Percentiles rank a stretch among this genome's conserved stretches.
These are phyloP conservation scores for Dactylellina parvicollis DNA, from an alignment of 2,329 filamentous ascomycete species.

Conservation along the genomic window DNA sequence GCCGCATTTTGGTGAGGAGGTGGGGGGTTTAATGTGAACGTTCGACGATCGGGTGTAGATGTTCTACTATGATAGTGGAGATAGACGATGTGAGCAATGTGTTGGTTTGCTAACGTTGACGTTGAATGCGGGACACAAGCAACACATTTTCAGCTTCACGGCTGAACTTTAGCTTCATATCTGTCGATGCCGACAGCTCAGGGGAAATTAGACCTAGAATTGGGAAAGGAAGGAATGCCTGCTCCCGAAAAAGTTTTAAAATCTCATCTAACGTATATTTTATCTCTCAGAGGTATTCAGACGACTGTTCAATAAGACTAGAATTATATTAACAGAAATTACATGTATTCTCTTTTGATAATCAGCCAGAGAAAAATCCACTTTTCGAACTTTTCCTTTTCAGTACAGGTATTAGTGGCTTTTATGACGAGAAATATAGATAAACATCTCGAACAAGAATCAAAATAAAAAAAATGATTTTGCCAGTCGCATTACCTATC, in stretches of 20 bases:
- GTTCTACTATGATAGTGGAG: background rate
- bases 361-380: conserved; percentile 12
- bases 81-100: conserved; percentile 2
- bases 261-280: background rate
- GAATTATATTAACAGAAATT: too few relatives aligned
- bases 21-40: background rate
- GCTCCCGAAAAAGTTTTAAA: too few relatives aligned
- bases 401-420: conserved; percentile 34
- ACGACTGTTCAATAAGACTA: background rate
- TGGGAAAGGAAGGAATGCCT: too few relatives aligned
- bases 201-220: too few relatives aligned
- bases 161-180: background rate
- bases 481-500: background rate
- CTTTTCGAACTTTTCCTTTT: conserved; percentile 28
- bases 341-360: background rate
- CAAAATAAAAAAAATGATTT: background rate
- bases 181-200: too few relatives aligned
- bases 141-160: conserved; percentile 16
- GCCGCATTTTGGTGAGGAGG: conserved; percentile 66
- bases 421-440: background rate
- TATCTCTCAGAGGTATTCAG: background rate
- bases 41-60: background rate
- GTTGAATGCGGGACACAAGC: background rate
- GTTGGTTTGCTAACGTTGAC: conserved; percentile 12
- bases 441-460: background rate